A percentile compares a stretch with the other conserved stretches of the same genome.
phyloP scores from a whole-genome alignment of 2,329 filamentous ascomycete species.

The Blastomyces emzantsi region DNA sequence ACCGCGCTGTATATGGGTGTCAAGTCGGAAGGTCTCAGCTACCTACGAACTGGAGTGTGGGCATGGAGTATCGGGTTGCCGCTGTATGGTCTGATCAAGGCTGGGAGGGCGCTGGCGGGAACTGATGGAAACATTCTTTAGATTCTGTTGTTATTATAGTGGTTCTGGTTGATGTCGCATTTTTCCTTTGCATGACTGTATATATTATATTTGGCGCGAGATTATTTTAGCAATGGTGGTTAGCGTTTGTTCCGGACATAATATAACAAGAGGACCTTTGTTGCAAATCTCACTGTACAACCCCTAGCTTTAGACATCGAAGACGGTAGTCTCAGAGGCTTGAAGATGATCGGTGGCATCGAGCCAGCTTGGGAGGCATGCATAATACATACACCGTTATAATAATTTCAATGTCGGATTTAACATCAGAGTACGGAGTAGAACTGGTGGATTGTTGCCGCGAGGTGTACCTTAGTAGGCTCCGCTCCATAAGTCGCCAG shows the following conservation, averaged over 20 bases:
- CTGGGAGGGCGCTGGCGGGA: constrained; percentile 17
- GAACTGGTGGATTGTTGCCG: no score
- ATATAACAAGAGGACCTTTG: not conserved
- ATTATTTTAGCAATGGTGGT: not conserved
- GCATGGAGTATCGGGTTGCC: constrained; percentile 28
- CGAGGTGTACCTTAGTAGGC: no score
- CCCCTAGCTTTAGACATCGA: no score
- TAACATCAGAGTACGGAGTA: no score
- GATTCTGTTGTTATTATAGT: not conserved
- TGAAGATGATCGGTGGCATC: no score
- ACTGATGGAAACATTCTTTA: not conserved
- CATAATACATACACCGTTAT: no score
- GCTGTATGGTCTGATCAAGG: constrained; percentile 26
- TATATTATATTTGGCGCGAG: not conserved
- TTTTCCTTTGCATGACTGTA: not conserved
- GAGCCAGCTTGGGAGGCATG: no score
- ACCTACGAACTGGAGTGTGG: constrained; percentile 27
- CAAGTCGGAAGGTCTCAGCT: constrained; percentile 25
- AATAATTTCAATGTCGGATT: no score
- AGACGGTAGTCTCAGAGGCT: no score
- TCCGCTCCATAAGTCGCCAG: no score
- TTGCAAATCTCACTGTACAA: no score
- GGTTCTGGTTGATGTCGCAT: not conserved
- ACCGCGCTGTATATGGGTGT: constrained; percentile 28
- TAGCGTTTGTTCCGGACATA: not conserved